phyloP scores from a whole-genome alignment of 2,329 filamentous ascomycete species.

The Cladophialophora chaetospira region DNA sequence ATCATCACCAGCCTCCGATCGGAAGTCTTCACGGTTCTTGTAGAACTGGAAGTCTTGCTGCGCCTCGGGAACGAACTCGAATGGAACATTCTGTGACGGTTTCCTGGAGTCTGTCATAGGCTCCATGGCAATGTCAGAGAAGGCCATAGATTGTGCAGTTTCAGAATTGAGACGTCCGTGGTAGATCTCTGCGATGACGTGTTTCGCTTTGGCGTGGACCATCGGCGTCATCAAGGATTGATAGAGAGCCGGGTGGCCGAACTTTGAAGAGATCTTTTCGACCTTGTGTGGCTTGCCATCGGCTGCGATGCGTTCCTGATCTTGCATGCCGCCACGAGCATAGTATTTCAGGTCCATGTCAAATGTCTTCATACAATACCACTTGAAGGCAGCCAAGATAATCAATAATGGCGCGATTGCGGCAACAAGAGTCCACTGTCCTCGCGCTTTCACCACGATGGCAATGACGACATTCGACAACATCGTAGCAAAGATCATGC shows the following conservation, averaged over 20 bases:
- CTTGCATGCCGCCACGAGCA: conserved; percentile 63
- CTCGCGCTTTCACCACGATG: conserved; percentile 71
- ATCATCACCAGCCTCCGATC: conserved; percentile 74
- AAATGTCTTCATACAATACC: conserved; percentile 75
- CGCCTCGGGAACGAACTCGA: conserved; percentile 85
- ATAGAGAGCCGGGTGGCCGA: conserved; percentile 89
- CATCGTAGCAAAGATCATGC: conserved; percentile 79
- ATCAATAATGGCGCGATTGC: conserved; percentile 74
- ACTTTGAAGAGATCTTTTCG: conserved; percentile 66
- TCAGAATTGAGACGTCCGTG: conserved; percentile 74
- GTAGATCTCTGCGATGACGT: conserved; percentile 82
- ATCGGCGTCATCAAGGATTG: conserved; percentile 89
- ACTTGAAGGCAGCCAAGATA: conserved; percentile 79
- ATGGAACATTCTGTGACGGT: conserved; percentile 61
- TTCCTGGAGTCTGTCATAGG: conserved; percentile 43
- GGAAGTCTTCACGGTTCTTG: conserved; percentile 87
- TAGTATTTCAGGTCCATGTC: conserved; percentile 82
- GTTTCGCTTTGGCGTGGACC: conserved; percentile 89
- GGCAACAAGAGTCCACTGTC: conserved; percentile 67
- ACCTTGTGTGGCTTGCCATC: conserved; percentile 29
- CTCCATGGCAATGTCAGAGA: conserved; percentile 82
- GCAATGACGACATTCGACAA: conserved; percentile 78
- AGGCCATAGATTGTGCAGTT: conserved; percentile 52
- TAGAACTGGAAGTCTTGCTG: conserved; percentile 89
- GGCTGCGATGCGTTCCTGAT: conserved; percentile 37